Percentiles rank a stretch among this genome's conserved stretches.
Evolutionary conservation across 2,329 filamentous ascomycete species (phyloP).

Genomic region (Acephala macrosclerotiorum): DNA sequence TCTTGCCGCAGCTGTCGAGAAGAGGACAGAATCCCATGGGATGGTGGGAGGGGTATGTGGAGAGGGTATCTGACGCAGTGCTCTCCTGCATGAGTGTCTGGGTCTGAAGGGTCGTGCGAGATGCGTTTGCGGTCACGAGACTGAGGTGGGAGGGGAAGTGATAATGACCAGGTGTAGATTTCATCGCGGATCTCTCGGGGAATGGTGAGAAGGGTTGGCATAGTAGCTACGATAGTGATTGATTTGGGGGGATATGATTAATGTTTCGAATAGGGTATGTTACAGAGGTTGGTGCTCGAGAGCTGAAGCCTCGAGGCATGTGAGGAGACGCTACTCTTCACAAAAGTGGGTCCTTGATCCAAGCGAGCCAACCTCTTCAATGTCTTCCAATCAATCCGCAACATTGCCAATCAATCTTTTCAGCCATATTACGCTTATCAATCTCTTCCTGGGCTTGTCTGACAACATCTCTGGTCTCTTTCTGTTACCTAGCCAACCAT

Average conservation of each 20-base stretch:
- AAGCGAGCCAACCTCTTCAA: no score
- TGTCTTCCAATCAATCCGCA: no score
- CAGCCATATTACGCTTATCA: no score
- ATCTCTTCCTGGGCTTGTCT: no score
- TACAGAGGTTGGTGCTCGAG: not conserved
- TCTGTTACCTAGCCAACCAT: no score
- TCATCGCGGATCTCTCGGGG: conserved; percentile 11
- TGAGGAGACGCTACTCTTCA: no score
- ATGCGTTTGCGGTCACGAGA: conserved; percentile 1
- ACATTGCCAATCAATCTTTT: no score
- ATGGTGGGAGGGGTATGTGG: not conserved
- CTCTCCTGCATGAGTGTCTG: conserved; percentile 8
- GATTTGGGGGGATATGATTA: no score
- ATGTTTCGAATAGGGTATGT: not conserved
- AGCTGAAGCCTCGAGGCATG: not conserved
- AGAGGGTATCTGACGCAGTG: not conserved
- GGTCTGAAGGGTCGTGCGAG: not conserved
- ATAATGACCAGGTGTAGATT: conserved; percentile 5
- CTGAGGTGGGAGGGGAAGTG: not conserved
- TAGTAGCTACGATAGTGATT: not conserved
- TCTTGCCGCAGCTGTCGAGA: conserved; percentile 6
- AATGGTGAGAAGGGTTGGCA: conserved; percentile 8
- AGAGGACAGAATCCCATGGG: not conserved
- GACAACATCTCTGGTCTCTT: no score
- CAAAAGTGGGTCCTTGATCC: no score